Evolutionary conservation across 306 rosid genomes (phyloP), one percentile per base, ranked within the genome.

Genomic region (Vicia villosa): DNA sequence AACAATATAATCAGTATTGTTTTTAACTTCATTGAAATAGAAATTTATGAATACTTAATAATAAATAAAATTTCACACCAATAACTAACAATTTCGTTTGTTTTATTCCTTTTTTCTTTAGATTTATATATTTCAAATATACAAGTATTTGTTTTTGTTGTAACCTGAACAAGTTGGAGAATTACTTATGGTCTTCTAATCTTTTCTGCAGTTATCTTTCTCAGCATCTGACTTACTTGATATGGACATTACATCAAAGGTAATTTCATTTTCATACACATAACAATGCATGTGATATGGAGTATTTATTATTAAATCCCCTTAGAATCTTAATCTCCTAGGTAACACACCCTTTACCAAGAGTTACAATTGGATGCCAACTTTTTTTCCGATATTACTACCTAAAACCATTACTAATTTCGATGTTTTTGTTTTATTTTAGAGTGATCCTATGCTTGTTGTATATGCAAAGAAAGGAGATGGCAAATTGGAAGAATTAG

Each of bases 371-470:
- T n/a, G n/a, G n/a, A n/a, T n/a, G n/a, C n/a, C n/a, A n/a, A n/a
- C n/a, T n/a, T n/a, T n/a, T n/a, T n/a, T n/a, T n/a, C n/a, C n/a
- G n/a, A n/a, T n/a, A n/a, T n/a, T n/a, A n/a, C n/a, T n/a, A n/a
- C n/a, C n/a, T n/a, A n/a, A n/a, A n/a, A n/a, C n/a, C n/a, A n/a
- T n/a, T n/a, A n/a, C n/a, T n/a, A n/a, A n/a, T n/a, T n/a, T n/a
- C n/a, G n/a, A n/a, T n/a, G n/a, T 4, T 46, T 15, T 5, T 11
- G 36, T 20, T 57, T 26, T 20, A 61, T 69, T 79, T 79, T 60
- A 83, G 86, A 83, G 98, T 78, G 98, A 93, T 83, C 96, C 98
- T 8, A 93, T 93, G 96, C 87, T 70, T 16, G 87, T 85, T 47
- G 85, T 63, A 26, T 85, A 17, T 65, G 59, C 64, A 10, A 85